Evolutionary conservation across 176 grass and related monocot genomes (phyloP).

Genomic region (Panicum miliaceum): DNA sequence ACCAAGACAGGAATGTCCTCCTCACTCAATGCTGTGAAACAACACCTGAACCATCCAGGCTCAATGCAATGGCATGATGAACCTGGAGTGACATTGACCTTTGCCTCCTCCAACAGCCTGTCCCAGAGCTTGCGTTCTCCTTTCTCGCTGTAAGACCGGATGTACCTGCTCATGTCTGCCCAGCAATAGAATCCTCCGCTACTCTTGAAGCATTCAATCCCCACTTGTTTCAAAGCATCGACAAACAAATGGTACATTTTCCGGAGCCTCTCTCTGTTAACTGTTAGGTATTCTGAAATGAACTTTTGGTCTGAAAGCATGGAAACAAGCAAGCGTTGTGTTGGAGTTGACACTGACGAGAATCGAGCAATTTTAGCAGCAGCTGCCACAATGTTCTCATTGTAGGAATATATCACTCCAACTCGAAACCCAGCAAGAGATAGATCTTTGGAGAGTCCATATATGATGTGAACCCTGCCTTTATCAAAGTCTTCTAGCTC

Average conservation of each 20-base stretch:
- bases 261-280: slow-evolving; percentile 62
- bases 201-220: slow-evolving; percentile 78
- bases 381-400: slow-evolving; percentile 70
- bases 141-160: slow-evolving; percentile 85
- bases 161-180: slow-evolving; percentile 94
- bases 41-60: slow-evolving; percentile 93
- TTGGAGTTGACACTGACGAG: slow-evolving; percentile 78
- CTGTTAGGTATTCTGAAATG: slow-evolving; percentile 65
- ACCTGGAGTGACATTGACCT: slow-evolving; percentile 85
- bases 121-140: slow-evolving; percentile 87
- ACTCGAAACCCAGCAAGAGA: slow-evolving; percentile 81
- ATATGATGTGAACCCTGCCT: slow-evolving; percentile 91
- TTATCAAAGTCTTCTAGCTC: slow-evolving; percentile 72
- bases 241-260: slow-evolving; percentile 64
- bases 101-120: slow-evolving; percentile 74
- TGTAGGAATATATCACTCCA: slow-evolving; percentile 84
- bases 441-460: slow-evolving; percentile 86
- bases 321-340: slow-evolving; percentile 67
- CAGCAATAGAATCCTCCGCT: slow-evolving; percentile 94
- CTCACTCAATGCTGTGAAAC: slow-evolving; percentile 79
- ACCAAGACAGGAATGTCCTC: slow-evolving; percentile 81
- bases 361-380: slow-evolving; percentile 87
- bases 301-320: slow-evolving; percentile 89
- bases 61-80: slow-evolving; percentile 98
- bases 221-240: slow-evolving; percentile 70